These are phyloP conservation scores for Thraustotheca clavata DNA, from an alignment of 352 stramenopile species.

Conservation along the genomic window DNA sequence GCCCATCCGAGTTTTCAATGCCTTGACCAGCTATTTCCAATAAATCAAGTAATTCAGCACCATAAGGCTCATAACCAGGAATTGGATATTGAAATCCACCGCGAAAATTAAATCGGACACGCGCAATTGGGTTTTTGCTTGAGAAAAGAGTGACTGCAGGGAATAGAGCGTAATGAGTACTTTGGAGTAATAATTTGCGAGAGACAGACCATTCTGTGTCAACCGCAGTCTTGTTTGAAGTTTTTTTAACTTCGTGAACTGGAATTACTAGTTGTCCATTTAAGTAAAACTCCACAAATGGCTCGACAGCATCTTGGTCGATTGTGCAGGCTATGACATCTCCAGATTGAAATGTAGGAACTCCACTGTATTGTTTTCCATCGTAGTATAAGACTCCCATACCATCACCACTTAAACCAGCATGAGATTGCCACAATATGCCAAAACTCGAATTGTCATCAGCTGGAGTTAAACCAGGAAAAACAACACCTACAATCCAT, in stretches of 20 bases:
- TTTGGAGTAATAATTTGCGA: slow-evolving; percentile 27
- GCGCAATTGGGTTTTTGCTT: slow-evolving; percentile 55
- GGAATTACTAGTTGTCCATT: slow-evolving; percentile 66
- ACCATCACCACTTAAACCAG: slow-evolving; percentile 32
- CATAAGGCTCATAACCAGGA: slow-evolving; percentile 59
- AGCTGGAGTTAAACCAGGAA: slow-evolving; percentile 50
- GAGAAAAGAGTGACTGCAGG: slow-evolving; percentile 74
- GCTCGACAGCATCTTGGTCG: slow-evolving; percentile 56
- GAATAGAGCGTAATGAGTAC: slow-evolving; percentile 49
- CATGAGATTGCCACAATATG: slow-evolving; percentile 66
- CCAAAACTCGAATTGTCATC: slow-evolving; percentile 50
- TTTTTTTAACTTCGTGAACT: neutral
- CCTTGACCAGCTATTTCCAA: slow-evolving; percentile 5
- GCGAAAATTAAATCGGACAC: slow-evolving; percentile 71
- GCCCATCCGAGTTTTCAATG: neutral
- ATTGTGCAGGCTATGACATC: slow-evolving; percentile 71
- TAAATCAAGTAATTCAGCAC: slow-evolving; percentile 26
- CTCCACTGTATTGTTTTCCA: slow-evolving; percentile 49
- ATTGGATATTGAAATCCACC: slow-evolving; percentile 60
- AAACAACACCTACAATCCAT: slow-evolving; percentile 23
- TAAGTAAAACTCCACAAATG: slow-evolving; percentile 62
- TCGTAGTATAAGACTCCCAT: slow-evolving; percentile 71
- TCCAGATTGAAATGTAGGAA: slow-evolving; percentile 51
- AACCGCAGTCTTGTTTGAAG: neutral
- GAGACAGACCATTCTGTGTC: neutral